Conservation (phyloP, 1,139 yeast genomes). For the Suzukiozyma palmioleophila region DNA sequence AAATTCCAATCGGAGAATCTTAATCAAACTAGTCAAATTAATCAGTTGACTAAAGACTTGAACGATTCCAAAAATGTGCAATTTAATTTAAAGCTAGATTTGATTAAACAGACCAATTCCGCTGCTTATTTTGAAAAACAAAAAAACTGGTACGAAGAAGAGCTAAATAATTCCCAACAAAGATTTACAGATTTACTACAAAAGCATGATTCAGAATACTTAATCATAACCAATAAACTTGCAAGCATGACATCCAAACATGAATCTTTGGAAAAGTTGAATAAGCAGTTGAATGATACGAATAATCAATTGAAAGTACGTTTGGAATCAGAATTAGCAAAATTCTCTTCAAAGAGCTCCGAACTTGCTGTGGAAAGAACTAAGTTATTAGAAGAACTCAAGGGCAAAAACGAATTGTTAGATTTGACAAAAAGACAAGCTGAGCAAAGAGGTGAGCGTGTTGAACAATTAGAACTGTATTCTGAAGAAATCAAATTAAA, state of each 20-base stretch:
- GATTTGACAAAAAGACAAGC: slow-evolving; percentile 54
- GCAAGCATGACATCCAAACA: slow-evolving; percentile 24
- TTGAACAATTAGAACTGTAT: slow-evolving; percentile 44
- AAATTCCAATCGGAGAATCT: slow-evolving; percentile 25
- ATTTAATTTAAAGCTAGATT: slow-evolving; percentile 37
- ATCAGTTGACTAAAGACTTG: slow-evolving; percentile 33
- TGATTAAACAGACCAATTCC: slow-evolving; percentile 38
- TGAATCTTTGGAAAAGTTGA: slow-evolving; percentile 19
- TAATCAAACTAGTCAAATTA: slow-evolving; percentile 37
- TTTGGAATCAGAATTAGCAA: slow-evolving; percentile 43
- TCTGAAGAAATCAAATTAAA: slow-evolving; percentile 38
- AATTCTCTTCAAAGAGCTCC: slow-evolving; percentile 26
- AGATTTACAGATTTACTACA: slow-evolving; percentile 37
- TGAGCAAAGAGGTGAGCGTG: slow-evolving; percentile 41
- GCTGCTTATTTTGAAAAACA: slow-evolving; percentile 30
- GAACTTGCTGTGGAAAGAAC: slow-evolving; percentile 37
- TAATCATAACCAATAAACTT: slow-evolving; percentile 26
- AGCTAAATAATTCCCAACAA: slow-evolving; percentile 34
- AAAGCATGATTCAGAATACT: slow-evolving; percentile 35
- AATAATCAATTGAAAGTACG: slow-evolving; percentile 18
- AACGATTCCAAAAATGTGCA: slow-evolving; percentile 34
- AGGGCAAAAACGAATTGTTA: slow-evolving; percentile 58
- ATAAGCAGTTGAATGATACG: slow-evolving; percentile 15
- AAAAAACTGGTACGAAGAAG: slow-evolving; percentile 47
- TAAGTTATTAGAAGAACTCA: slow-evolving; percentile 57